These are phyloP conservation scores for Nelumbo lutea DNA, from an alignment of 164 flowering plant species.

Conservation along the genomic window DNA sequence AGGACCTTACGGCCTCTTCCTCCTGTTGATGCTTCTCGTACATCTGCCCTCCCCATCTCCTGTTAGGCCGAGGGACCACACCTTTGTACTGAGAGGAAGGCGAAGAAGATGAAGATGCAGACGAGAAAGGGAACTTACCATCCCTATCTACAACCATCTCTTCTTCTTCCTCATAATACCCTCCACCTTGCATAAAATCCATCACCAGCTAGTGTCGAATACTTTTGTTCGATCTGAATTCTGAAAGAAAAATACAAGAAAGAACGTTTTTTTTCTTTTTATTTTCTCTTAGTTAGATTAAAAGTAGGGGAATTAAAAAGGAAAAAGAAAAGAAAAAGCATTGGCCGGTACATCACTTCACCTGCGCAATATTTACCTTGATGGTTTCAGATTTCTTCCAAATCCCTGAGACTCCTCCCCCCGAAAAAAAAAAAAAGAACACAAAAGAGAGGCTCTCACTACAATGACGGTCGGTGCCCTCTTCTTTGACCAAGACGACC, in stretches of 20 bases:
- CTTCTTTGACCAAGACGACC: constrained; percentile 23
- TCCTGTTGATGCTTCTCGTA: constrained; percentile 17
- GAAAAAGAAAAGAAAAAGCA: background rate
- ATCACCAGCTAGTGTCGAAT: background rate
- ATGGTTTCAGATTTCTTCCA: constrained; percentile 3
- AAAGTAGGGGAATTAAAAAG: background rate
- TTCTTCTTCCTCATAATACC: constrained; percentile 14
- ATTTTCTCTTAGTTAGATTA: background rate
- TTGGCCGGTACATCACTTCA: background rate
- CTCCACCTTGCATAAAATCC: constrained; percentile 11
- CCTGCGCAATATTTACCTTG: background rate
- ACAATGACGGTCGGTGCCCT: constrained; percentile 29
- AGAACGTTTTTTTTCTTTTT: background rate
- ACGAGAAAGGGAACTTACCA: constrained; percentile 14
- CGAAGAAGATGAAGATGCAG: constrained; percentile 11
- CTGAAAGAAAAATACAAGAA: background rate
- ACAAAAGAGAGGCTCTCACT: constrained; percentile 6
- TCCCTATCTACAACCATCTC: constrained; percentile 7
- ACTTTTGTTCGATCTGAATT: background rate
- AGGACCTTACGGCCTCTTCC: constrained; percentile 7
- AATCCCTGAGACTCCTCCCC: constrained; percentile 1
- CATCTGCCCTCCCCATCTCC: constrained; percentile 17
- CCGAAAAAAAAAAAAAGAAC: constrained; percentile 7
- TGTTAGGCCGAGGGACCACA: constrained; percentile 9
- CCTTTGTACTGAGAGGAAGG: constrained; percentile 21